These are phyloP conservation scores for Agaricus subrufescens DNA, from an alignment of 768 basidiomycete species.

Conservation along the genomic window DNA sequence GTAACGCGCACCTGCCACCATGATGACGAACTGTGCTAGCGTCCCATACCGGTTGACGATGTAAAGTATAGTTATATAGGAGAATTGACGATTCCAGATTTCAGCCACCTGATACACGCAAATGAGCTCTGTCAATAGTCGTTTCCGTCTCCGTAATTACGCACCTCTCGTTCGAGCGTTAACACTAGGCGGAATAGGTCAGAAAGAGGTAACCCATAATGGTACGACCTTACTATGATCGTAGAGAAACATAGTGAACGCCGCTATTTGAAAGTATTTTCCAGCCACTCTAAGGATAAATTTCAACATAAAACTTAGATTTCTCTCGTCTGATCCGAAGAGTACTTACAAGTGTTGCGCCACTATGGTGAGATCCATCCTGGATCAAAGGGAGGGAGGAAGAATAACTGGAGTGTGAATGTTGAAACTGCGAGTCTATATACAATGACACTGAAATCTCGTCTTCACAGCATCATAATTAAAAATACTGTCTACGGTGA, in stretches of 20 bases:
- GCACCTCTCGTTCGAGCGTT: slow-evolving; percentile 12
- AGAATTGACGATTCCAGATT: slow-evolving; percentile 22
- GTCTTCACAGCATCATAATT: neutral
- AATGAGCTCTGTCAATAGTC: neutral
- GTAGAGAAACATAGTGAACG: slow-evolving; percentile 17
- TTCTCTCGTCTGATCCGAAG: too few species aligned
- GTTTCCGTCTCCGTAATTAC: neutral
- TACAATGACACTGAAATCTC: neutral
- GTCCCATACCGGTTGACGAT: slow-evolving; percentile 25
- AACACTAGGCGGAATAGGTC: neutral
- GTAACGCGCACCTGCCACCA: slow-evolving; percentile 16
- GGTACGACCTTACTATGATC: slow-evolving; percentile 14
- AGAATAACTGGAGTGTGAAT: neutral
- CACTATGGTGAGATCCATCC: neutral
- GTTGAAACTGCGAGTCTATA: neutral
- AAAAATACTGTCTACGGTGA: neutral
- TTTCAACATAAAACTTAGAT: too few species aligned
- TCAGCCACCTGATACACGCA: slow-evolving; percentile 15
- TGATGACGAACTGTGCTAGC: slow-evolving; percentile 21
- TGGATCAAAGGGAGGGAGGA: neutral
- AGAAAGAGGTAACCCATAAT: neutral
- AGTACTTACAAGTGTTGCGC: neutral
- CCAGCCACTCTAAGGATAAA: slow-evolving; percentile 3
- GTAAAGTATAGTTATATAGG: slow-evolving; percentile 22
- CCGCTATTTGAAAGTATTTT: slow-evolving; percentile 19